phyloP scores from a whole-genome alignment of 352 stramenopile species.

The Phytopythium oedochilum region DNA sequence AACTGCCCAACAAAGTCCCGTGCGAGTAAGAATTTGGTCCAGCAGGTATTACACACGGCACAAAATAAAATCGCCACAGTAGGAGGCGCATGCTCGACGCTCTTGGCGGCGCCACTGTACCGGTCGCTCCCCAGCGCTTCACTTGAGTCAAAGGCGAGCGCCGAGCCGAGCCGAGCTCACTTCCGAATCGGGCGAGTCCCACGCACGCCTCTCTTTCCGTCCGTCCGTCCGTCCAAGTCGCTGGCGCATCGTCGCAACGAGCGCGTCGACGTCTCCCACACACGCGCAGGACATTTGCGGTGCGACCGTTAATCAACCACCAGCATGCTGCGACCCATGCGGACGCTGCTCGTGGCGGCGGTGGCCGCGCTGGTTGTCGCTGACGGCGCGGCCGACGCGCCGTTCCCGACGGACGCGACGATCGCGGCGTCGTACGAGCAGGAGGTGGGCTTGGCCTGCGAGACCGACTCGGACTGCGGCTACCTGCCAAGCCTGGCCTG shows the following conservation, averaged over 20 bases:
- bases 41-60: no score
- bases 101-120: no score
- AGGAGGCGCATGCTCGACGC: no score
- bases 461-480: constrained; percentile 52
- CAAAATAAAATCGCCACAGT: no score
- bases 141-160: no score
- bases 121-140: no score
- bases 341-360: not conserved
- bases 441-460: constrained; percentile 40
- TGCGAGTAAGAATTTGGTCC: no score
- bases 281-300: not conserved
- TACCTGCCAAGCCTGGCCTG: constrained; percentile 72
- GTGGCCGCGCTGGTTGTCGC: not conserved
- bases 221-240: not conserved
- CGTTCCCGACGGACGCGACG: constrained; percentile 2
- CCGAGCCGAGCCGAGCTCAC: not conserved
- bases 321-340: no score
- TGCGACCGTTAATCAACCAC: no score
- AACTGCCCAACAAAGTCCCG: no score
- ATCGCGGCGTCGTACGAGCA: constrained; percentile 24
- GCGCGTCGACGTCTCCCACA: not conserved
- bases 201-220: not conserved
- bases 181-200: not conserved
- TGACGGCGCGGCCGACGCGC: constrained; percentile 6
- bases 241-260: not conserved